Evolutionary conservation across 495 filamentous ascomycete genomes (phyloP), one percentile per base, ranked within the genome.

Genomic region (Halenospora varia): DNA sequence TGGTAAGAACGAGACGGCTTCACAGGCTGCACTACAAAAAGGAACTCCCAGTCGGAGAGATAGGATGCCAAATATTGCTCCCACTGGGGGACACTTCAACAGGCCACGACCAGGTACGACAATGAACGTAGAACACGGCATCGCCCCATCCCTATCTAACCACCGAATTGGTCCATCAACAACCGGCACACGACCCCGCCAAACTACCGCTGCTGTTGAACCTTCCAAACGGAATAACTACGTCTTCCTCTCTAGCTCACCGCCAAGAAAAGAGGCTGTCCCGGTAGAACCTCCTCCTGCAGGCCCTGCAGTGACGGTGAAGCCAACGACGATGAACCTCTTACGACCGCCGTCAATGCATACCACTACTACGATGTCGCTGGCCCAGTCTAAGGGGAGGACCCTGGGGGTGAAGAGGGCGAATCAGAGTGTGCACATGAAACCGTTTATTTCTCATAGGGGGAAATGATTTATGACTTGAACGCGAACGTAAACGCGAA

Each of bases 21-120:
- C 25, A 74, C 72, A 10, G 73, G 74, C 55, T 70, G 67, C 13
- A 74, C 80, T 29, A 39, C 76, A 68, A 49, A 69, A 65, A 40
- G 20, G 20, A 26, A 47, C 13, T 19, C n/a, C 15, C 54, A 25
- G 17, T 9, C 15, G 17, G n/a, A n/a, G n/a, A n/a, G n/a, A n/a
- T n/a, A n/a, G n/a, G n/a, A n/a, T n/a, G n/a, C n/a, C n/a, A n/a
- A n/a, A n/a, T n/a, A n/a, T n/a, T n/a, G n/a, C n/a, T n/a, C n/a
- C n/a, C n/a, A n/a, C n/a, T n/a, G n/a, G n/a, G n/a, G n/a, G n/a
- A n/a, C n/a, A n/a, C n/a, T 47, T 62, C 47, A 62, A 60, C 24
- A 22, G 60, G 48, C 20, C 66, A 51, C 47, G 70, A 64, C 63
- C 65, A 69, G 72, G 70, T 68, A 53, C 66, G 67, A 65, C 65